Percentiles rank a stretch among this genome's conserved stretches.
These are phyloP conservation scores for Glycine tomentella DNA, from an alignment of 306 rosid species.

Conservation along the genomic window DNA sequence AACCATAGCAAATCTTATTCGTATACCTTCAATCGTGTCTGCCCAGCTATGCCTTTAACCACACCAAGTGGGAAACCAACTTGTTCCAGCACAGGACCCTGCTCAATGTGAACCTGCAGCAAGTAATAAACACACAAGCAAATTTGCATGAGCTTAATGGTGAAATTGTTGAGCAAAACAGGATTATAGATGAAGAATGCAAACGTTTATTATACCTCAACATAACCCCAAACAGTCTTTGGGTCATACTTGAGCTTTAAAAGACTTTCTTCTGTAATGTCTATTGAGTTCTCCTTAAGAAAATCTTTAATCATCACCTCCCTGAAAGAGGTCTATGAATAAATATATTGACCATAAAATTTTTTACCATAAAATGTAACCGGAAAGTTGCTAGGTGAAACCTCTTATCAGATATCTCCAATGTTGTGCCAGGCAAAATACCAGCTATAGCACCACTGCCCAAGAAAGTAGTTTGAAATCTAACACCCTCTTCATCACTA, in stretches of 20 bases:
- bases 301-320: conserved; percentile 66
- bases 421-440: conserved; percentile 68
- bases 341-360: conserved; percentile 32
- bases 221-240: conserved; percentile 85
- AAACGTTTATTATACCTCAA: conserved; percentile 67
- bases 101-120: conserved; percentile 92
- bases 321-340: conserved; percentile 56
- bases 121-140: not conserved
- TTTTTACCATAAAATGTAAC: not conserved
- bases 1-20: not conserved
- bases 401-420: conserved; percentile 87
- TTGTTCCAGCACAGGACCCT: conserved; percentile 90
- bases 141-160: conserved; percentile 16
- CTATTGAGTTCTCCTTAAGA: conserved; percentile 68
- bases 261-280: conserved; percentile 67
- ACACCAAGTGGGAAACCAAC: conserved; percentile 88
- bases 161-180: conserved; percentile 11
- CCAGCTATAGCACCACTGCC: conserved; percentile 95
- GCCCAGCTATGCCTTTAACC: conserved; percentile 97
- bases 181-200: conserved; percentile 4
- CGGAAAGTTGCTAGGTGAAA: conserved; percentile 45
- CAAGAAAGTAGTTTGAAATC: conserved; percentile 93
- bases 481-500: conserved; percentile 96
- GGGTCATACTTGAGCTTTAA: conserved; percentile 85
- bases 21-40: conserved; percentile 81